A percentile compares a stretch with the other conserved stretches of the same genome.
Evolutionary conservation across 225 moss, liverwort and hornwort genomes (phyloP).

Genomic region (Marchantia paleacea): DNA sequence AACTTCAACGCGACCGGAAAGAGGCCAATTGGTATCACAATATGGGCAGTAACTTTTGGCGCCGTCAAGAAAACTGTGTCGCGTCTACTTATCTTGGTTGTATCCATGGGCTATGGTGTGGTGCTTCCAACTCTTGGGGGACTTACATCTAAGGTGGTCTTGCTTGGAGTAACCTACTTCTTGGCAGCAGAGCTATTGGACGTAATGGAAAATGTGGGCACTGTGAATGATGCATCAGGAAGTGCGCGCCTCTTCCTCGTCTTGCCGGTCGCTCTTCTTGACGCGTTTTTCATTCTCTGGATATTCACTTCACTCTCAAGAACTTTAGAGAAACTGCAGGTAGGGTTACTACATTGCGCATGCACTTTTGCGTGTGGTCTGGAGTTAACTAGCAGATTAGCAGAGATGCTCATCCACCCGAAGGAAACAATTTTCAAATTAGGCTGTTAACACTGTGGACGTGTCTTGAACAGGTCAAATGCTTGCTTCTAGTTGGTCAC

Average conservation of each 20-base stretch:
- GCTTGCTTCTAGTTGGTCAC: neutral
- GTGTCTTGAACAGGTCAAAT: neutral
- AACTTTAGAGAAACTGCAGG: constrained; percentile 92
- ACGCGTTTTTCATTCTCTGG: constrained; percentile 98
- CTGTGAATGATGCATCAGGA: constrained; percentile 81
- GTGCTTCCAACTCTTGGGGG: constrained; percentile 98
- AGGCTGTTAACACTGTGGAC: neutral
- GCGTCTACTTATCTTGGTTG: constrained; percentile 85
- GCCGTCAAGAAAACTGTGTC: constrained; percentile 96
- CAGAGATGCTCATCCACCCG: neutral
- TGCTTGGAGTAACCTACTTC: constrained; percentile 85
- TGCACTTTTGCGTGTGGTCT: neutral
- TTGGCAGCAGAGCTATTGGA: constrained; percentile 79
- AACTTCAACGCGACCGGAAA: constrained; percentile 87
- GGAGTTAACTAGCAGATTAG: neutral
- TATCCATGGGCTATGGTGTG: constrained; percentile 99
- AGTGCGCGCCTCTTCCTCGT: constrained; percentile 72
- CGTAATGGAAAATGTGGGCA: constrained; percentile 87
- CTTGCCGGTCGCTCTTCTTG: constrained; percentile 92
- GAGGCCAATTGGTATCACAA: constrained; percentile 91
- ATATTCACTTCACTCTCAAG: constrained; percentile 95
- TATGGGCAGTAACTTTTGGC: constrained; percentile 89
- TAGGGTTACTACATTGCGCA: constrained; percentile 1
- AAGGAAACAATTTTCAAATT: too few relatives aligned
- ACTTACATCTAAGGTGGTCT: constrained; percentile 86